These are phyloP conservation scores for Daldinia loculata DNA, from an alignment of 495 filamentous ascomycete genomes.

Conservation along the genomic window DNA sequence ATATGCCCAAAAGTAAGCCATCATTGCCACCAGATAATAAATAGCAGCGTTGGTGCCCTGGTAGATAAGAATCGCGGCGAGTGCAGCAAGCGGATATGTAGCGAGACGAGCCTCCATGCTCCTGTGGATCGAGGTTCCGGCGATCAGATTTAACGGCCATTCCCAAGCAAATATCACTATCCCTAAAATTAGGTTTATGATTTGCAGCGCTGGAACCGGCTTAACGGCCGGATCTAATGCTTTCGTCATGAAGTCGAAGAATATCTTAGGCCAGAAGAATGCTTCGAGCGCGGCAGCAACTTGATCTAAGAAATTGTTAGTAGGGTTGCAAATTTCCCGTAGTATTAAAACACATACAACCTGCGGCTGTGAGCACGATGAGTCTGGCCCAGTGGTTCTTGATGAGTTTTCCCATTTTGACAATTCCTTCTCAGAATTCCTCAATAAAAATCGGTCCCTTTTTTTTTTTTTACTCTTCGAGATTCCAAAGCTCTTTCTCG, in stretches of 20 bases:
- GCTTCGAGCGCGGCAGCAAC: slow-evolving; percentile 80
- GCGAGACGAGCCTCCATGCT: slow-evolving; percentile 87
- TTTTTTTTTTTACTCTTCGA: slow-evolving; percentile 19
- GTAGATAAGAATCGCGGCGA: slow-evolving; percentile 81
- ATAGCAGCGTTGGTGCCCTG: slow-evolving; percentile 91
- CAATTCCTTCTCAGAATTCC: slow-evolving; percentile 28
- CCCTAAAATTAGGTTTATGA: slow-evolving; percentile 92
- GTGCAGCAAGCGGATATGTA: slow-evolving; percentile 80
- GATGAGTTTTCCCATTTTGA: slow-evolving; percentile 91
- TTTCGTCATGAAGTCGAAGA: slow-evolving; percentile 96
- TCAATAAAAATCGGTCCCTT: slow-evolving; percentile 31
- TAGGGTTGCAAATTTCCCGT: background rate
- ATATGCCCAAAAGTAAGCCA: slow-evolving; percentile 95
- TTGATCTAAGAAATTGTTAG: slow-evolving; percentile 72
- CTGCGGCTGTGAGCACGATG: slow-evolving; percentile 84
- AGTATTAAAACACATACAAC: slow-evolving; percentile 67
- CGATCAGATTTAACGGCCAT: slow-evolving; percentile 78
- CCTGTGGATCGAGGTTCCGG: slow-evolving; percentile 77
- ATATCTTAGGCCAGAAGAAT: slow-evolving; percentile 99
- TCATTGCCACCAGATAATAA: slow-evolving; percentile 89
- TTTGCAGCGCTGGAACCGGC: slow-evolving; percentile 89
- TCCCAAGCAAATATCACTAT: slow-evolving; percentile 85
- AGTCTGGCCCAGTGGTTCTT: slow-evolving; percentile 99
- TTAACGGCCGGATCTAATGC: slow-evolving; percentile 86
- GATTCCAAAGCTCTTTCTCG: slow-evolving; percentile 34